Base-by-base conservation (phyloP, 2,329 filamentous ascomycete species). In the Neonectria coccinea region DNA sequence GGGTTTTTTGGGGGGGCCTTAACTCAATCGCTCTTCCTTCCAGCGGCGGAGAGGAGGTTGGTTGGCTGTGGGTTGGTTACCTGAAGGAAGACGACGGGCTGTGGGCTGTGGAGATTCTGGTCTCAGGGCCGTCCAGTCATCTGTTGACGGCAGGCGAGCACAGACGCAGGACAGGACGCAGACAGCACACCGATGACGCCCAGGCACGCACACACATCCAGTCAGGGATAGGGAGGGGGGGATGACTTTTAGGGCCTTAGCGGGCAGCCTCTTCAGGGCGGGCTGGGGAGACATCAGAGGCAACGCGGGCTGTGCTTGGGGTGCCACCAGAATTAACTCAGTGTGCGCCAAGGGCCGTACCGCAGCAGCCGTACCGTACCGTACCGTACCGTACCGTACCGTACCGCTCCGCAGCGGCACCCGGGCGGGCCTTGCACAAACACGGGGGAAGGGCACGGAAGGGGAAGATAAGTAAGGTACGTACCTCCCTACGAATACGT, bases 91-190 rank as follows among this genome's bases (percentile, higher is more conserved):
- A 25, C 25, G 33, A 7, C 36, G 14, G 5, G 14, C 36, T 39
- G 36, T n/a, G 36, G 36, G 36, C 36, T n/a, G 14, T 39, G 36
- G 36, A 39, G 36, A 16, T 36, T 36, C 33, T 36, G 55, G 33
- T 59, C 45, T 58, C 52, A 36, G 47, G 27, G 51, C 45, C 51
- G 45, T 39, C 14, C 56, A 42, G 51, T 56, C 61, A 60, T 55
- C 44, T 45, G 56, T 25, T 14, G 33, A 42, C 16, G 22, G 44
- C 52, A 51, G 50, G 31, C 61, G 56, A 52, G 25, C 48, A 47
- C 27, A 53, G 39, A 18, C 27, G 25, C 27, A 22, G 5, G 18
- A 12, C 20, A 12, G 2, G 22, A 47, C 20, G 36, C 29, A 29
- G 8, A 10, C 29, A 29, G 29, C 29, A 9, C 8, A 27, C 45